Conservation (phyloP, 257 asterid genomes). For the Henckelia pumila region DNA sequence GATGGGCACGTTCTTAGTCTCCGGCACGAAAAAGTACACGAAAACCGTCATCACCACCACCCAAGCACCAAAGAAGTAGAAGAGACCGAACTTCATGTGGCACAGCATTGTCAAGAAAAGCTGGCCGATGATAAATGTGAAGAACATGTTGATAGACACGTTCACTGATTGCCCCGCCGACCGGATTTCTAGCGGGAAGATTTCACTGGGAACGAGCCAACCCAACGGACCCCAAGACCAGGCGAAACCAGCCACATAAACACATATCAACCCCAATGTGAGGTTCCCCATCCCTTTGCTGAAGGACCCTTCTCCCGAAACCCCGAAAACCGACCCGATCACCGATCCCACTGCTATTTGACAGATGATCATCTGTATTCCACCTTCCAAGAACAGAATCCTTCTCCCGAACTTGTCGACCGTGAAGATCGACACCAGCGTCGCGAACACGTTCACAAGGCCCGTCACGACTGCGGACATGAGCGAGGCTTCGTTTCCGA, state of each 20-base stretch:
- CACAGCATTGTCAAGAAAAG: neutral
- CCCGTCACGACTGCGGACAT: slow-evolving; percentile 36
- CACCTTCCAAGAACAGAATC: slow-evolving; percentile 35
- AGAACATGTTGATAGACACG: neutral
- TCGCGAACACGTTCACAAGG: slow-evolving; percentile 33
- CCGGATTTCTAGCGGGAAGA: slow-evolving; percentile 29
- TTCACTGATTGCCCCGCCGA: neutral
- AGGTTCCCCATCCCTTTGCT: slow-evolving; percentile 27
- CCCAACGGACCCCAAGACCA: slow-evolving; percentile 56
- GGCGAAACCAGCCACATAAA: slow-evolving; percentile 29
- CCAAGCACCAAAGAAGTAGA: neutral
- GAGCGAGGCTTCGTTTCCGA: slow-evolving; percentile 32
- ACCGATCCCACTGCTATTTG: slow-evolving; percentile 31
- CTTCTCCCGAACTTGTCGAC: slow-evolving; percentile 41
- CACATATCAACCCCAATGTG: slow-evolving; percentile 24
- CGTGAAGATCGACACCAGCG: slow-evolving; percentile 25
- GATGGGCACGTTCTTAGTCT: neutral
- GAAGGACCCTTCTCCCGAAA: slow-evolving; percentile 30
- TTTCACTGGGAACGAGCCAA: slow-evolving; percentile 61
- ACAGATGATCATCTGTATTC: slow-evolving; percentile 31
- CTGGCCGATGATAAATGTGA: neutral
- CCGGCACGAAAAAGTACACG: neutral
- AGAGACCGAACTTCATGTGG: neutral
- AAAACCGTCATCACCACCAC: neutral
- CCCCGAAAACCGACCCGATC: slow-evolving; percentile 30